Evolutionary conservation across 768 basidiomycete genomes (phyloP).

Genomic region (Phlebiopsis gigantea): DNA sequence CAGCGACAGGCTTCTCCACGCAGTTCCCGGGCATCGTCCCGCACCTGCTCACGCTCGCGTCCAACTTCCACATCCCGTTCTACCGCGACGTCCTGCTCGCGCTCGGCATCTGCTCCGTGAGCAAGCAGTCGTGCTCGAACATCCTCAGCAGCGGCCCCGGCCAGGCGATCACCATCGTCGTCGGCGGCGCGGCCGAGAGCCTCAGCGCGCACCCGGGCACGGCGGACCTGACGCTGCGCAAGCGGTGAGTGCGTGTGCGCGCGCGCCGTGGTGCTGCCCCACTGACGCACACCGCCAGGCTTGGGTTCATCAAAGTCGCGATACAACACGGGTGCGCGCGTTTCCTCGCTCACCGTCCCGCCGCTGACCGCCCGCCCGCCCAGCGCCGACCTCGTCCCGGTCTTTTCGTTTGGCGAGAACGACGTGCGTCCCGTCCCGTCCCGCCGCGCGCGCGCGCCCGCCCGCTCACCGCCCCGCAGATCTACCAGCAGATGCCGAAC

Average conservation of each 20-base stretch:
- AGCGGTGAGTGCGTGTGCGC: slow-evolving; percentile 41
- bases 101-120: slow-evolving; percentile 90
- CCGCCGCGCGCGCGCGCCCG: neutral
- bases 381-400: slow-evolving; percentile 93
- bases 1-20: slow-evolving; percentile 86
- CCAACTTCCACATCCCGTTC: slow-evolving; percentile 89
- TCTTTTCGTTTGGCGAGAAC: slow-evolving; percentile 98
- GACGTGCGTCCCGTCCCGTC: slow-evolving; percentile 75
- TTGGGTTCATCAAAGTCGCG: slow-evolving; percentile 94
- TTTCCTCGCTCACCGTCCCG: too few relatives aligned
- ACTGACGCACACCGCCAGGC: slow-evolving; percentile 32
- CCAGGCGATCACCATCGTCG: slow-evolving; percentile 84
- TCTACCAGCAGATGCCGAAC: slow-evolving; percentile 96
- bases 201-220: slow-evolving; percentile 95
- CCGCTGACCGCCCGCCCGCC: neutral
- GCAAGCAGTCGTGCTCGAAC: slow-evolving; percentile 84
- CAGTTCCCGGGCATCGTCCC: slow-evolving; percentile 90
- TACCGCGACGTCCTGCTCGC: slow-evolving; percentile 89
- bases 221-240: slow-evolving; percentile 77
- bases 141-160: slow-evolving; percentile 52
- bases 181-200: slow-evolving; percentile 95
- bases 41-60: slow-evolving; percentile 85
- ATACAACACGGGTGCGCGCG: slow-evolving; percentile 74
- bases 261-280: neutral
- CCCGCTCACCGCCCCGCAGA: slow-evolving; percentile 42